Evolutionary conservation across 2,329 filamentous ascomycete genomes (phyloP), one percentile per base, ranked within the genome.

Genomic region (Ilyonectria sp.): DNA sequence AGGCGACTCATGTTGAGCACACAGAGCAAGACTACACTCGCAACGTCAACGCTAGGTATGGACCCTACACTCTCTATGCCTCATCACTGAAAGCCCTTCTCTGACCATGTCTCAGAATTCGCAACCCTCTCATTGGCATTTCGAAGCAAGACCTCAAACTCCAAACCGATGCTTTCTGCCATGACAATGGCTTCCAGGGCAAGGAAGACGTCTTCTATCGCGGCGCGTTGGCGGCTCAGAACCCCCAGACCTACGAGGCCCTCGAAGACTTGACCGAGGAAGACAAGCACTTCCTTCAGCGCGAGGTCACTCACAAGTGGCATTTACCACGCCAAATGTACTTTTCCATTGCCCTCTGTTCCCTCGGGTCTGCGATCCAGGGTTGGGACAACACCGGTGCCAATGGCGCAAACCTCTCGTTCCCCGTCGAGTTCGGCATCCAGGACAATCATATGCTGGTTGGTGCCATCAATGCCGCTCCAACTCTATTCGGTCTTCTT

Each of bases 401-500:
- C 3, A 81, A 81, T 19, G 81, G 80, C 0, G 81, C 81, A 23
- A 83, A 83, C 57, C 72, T 83, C 7, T 80, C 79, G 0, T 82
- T 81, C 52, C 80, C 81, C 0, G 60, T 70, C 15, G 79, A 76
- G 53, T 80, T 82, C 21, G 79, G 79, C 10, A 81, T 82, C 11
- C 67, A 74, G 31, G 53, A 78, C 26, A 74, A 71, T 65, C 79
- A 82, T 13, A 90, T 87, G 85, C 80, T 91, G 21, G 82, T 90
- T 17, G 90, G 90, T 23, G 76, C 90, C 6, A 83, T 92, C 59
- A 91, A 91, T 65, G 76, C 83, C 0, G 74, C 55, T 4, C 72
- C 73, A 3, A 71, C 72, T 1, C 61, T 74, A 2, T 75, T 71
- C 50, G 68, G 69, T 6, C 64, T 79, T 3, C 49, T 71, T 11